These are phyloP conservation scores for Dactylellina drechsleri DNA, from an alignment of 2,329 filamentous ascomycete genomes.

Conservation along the genomic window DNA sequence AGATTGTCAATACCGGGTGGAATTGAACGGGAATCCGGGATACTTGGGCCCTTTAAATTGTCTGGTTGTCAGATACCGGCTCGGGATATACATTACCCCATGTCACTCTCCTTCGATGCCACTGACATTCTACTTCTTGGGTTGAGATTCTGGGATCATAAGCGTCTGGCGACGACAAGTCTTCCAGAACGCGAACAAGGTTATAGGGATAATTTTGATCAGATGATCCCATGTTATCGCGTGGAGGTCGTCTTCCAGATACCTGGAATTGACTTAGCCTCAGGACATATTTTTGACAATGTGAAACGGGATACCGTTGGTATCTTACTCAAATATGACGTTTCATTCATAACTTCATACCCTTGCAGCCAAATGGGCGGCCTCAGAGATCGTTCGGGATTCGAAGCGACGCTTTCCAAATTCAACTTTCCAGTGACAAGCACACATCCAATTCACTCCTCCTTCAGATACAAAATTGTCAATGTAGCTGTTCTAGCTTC, in stretches of 20 bases:
- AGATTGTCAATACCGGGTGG: conserved; percentile 71
- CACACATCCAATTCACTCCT: conserved; percentile 32
- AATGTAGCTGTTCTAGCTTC: conserved; percentile 28
- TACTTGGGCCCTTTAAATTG: conserved; percentile 67
- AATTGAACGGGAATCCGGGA: conserved; percentile 71
- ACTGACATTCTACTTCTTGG: conserved; percentile 57
- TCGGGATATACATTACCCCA: conserved; percentile 72
- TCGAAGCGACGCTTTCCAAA: conserved; percentile 16
- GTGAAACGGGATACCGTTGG: conserved; percentile 60
- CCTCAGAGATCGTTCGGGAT: background rate
- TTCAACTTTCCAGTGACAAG: conserved; percentile 10
- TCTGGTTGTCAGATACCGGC: conserved; percentile 68
- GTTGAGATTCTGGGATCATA: conserved; percentile 63
- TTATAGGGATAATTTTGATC: conserved; percentile 63
- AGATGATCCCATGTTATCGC: conserved; percentile 63
- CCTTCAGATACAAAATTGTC: conserved; percentile 14
- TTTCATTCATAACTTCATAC: conserved; percentile 45
- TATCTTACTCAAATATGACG: conserved; percentile 52
- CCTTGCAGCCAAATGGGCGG: conserved; percentile 16
- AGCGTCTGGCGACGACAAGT: background rate
- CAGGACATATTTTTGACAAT: conserved; percentile 30
- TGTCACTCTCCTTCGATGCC: conserved; percentile 68
- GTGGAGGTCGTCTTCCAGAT: conserved; percentile 45
- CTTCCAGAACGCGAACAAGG: conserved; percentile 25
- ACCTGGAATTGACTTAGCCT: conserved; percentile 62